A percentile compares a stretch with the other conserved stretches of the same genome.
Conservation (phyloP, 495 filamentous ascomycete species). For the Xylaria telfairii region DNA sequence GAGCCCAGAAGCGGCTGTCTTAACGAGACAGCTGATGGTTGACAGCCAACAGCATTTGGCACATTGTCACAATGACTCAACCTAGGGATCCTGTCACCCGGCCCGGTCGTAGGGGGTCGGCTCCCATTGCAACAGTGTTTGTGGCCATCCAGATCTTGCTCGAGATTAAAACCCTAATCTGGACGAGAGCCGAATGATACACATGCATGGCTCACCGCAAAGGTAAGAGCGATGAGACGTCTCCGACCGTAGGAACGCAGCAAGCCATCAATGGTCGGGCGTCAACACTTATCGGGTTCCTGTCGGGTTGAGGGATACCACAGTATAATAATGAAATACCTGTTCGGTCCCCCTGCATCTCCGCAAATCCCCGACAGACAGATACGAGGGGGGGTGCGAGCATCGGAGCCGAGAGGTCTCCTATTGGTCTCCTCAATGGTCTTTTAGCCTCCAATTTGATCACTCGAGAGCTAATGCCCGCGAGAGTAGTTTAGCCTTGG, state of each 20-base stretch:
- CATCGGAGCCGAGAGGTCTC: background rate
- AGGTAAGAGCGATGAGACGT: background rate
- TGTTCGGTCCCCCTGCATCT: background rate
- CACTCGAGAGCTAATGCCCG: background rate
- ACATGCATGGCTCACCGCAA: background rate
- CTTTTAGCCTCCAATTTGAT: background rate
- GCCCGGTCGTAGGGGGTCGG: slow-evolving; percentile 7
- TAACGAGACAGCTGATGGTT: background rate
- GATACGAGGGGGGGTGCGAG: background rate
- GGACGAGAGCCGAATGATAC: background rate
- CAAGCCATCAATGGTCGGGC: background rate
- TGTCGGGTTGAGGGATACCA: background rate
- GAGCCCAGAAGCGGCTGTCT: background rate
- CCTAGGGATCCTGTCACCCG: background rate
- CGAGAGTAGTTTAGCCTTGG: background rate
- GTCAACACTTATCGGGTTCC: background rate
- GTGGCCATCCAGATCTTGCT: background rate
- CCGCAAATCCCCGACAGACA: background rate
- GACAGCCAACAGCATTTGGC: slow-evolving; percentile 9
- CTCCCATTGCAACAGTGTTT: background rate
- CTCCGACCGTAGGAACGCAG: background rate
- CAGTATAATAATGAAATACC: background rate
- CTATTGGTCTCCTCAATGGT: background rate
- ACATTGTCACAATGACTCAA: slow-evolving; percentile 6
- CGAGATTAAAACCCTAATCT: background rate